A percentile compares a stretch with the other conserved stretches of the same genome.
Conservation (phyloP, 2,329 filamentous ascomycete species). For the Colletotrichum coccodes region DNA sequence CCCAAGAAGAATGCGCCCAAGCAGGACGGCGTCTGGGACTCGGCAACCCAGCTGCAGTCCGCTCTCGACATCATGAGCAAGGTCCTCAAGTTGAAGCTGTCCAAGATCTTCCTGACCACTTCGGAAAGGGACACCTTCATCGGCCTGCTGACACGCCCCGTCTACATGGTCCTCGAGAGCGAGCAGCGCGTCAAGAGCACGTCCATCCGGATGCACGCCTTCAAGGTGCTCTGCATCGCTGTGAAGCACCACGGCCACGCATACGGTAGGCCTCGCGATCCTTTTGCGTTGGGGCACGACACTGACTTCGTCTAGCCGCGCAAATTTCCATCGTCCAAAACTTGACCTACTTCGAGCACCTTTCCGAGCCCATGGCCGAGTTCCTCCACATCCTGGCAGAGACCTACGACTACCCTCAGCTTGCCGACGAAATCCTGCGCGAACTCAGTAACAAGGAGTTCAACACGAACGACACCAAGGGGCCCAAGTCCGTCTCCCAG, state of each 20-base stretch:
- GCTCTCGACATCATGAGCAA: conserved; percentile 96
- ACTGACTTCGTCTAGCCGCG: conserved; percentile 70
- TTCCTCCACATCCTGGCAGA: conserved; percentile 95
- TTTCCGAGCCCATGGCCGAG: conserved; percentile 99
- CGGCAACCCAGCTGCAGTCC: conserved; percentile 84
- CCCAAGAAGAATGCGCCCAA: conserved; percentile 78
- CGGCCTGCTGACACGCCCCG: conserved; percentile 87
- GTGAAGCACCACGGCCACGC: conserved; percentile 98
- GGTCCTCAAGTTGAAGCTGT: conserved; percentile 90
- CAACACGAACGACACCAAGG: conserved; percentile 94
- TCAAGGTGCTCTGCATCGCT: conserved; percentile 95
- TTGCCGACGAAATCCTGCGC: conserved; percentile 91
- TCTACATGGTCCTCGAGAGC: conserved; percentile 94
- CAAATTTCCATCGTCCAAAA: conserved; percentile 99
- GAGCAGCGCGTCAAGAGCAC: conserved; percentile 92
- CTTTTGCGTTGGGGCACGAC: conserved; percentile 14
- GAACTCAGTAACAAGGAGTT: conserved; percentile 98
- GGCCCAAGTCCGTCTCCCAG: conserved; percentile 93
- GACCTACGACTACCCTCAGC: conserved; percentile 96
- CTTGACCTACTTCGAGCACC: conserved; percentile 96
- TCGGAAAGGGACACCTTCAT: conserved; percentile 97
- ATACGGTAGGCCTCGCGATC: conserved; percentile 71
- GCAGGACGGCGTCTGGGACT: conserved; percentile 89
- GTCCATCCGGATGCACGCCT: conserved; percentile 93
- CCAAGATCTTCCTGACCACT: conserved; percentile 94